These are phyloP conservation scores for Cubamyces lactineus DNA, from an alignment of 768 basidiomycete genomes.

Conservation along the genomic window DNA sequence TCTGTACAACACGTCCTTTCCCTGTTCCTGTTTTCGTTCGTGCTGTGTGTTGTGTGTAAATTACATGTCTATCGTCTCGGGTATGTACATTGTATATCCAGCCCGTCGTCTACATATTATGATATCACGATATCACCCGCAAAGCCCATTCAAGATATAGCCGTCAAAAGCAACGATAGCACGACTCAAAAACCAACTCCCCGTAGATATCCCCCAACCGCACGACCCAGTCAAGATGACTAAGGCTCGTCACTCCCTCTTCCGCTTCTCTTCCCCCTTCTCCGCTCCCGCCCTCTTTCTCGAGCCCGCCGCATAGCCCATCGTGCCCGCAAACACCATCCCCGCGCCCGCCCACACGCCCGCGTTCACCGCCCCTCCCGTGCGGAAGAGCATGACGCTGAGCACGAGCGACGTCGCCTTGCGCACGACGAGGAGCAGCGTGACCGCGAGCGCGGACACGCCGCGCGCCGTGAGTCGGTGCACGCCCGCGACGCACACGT, in stretches of 20 bases:
- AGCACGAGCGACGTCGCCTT: conserved; percentile 79
- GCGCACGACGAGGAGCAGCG: conserved; percentile 77
- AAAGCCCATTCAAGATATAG: too few relatives aligned
- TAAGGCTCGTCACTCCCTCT: conserved; percentile 19
- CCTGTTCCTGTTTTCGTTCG: too few relatives aligned
- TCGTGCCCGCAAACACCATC: conserved; percentile 69
- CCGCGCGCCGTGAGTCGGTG: conserved; percentile 75
- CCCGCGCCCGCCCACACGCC: conserved; percentile 26
- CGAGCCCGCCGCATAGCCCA: conserved; percentile 59
- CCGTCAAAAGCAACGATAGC: too few relatives aligned
- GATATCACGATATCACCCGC: too few relatives aligned
- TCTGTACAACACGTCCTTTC: too few relatives aligned
- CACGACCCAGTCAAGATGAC: too few relatives aligned
- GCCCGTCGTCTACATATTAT: too few relatives aligned
- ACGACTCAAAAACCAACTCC: too few relatives aligned
- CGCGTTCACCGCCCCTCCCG: conserved; percentile 29
- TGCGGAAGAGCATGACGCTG: conserved; percentile 58
- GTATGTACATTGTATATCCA: too few relatives aligned
- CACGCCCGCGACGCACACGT: conserved; percentile 86
- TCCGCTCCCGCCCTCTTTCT: conserved; percentile 13
- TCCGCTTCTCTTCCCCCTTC: conserved; percentile 22
- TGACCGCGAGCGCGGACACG: conserved; percentile 75
- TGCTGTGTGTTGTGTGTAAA: too few relatives aligned
- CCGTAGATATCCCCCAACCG: too few relatives aligned
- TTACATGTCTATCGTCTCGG: too few relatives aligned